Evolutionary conservation across 2,329 filamentous ascomycete species (phyloP).

Genomic region (Ascochyta lentis): DNA sequence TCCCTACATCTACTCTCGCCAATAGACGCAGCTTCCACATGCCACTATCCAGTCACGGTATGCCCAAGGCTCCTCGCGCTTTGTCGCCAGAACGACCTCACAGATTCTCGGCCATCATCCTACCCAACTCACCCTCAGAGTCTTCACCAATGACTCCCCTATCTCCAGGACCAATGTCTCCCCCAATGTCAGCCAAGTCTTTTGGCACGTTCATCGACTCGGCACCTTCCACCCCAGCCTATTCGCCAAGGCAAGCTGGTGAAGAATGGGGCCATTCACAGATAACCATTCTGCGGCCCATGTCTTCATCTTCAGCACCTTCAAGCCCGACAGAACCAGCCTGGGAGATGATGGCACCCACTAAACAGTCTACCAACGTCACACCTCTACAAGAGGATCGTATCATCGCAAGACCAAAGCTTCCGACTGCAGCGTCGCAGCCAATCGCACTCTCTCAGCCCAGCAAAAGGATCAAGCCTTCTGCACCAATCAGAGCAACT

Average conservation of each 20-base stretch:
- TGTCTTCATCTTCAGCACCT: constrained; percentile 35
- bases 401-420: background rate
- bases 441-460: constrained; percentile 24
- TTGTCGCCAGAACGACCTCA: constrained; percentile 38
- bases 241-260: constrained; percentile 36
- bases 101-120: constrained; percentile 36
- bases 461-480: constrained; percentile 14
- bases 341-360: constrained; percentile 43
- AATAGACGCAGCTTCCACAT: constrained; percentile 30
- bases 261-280: constrained; percentile 39
- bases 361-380: constrained; percentile 16
- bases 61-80: constrained; percentile 42
- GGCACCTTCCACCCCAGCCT: constrained; percentile 47
- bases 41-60: constrained; percentile 41
- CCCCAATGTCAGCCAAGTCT: constrained; percentile 46
- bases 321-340: constrained; percentile 38
- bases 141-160: constrained; percentile 31
- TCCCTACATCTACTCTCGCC: constrained; percentile 28
- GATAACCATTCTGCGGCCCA: constrained; percentile 37
- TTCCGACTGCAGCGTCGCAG: background rate
- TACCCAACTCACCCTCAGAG: constrained; percentile 22
- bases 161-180: constrained; percentile 37
- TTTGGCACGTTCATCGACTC: constrained; percentile 48
- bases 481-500: constrained; percentile 7
- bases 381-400: constrained; percentile 2